phyloP scores from a whole-genome alignment of 495 filamentous ascomycete species.

The Astrothelium subdiscretum region DNA sequence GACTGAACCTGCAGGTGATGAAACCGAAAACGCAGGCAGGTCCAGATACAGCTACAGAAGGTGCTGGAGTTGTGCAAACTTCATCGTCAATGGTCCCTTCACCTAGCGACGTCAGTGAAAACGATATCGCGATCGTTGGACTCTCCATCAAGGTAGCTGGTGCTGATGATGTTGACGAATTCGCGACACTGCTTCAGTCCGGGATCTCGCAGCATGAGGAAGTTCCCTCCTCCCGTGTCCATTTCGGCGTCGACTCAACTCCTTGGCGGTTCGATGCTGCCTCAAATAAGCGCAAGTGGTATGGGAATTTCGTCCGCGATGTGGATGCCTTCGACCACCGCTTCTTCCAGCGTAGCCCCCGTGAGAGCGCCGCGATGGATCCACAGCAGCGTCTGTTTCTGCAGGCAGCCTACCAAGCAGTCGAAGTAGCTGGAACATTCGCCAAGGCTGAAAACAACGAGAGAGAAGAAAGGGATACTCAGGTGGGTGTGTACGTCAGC shows the following conservation, averaged over 20 bases:
- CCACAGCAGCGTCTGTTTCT: conserved; percentile 3
- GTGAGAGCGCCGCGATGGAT: conserved; percentile 1
- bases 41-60: neutral
- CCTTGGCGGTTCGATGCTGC: neutral
- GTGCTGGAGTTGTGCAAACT: neutral
- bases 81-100: neutral
- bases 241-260: conserved; percentile 21
- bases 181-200: conserved; percentile 31
- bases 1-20: neutral
- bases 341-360: conserved; percentile 1
- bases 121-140: conserved; percentile 41
- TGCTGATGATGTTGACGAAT: conserved; percentile 36
- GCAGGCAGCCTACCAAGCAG: conserved; percentile 1
- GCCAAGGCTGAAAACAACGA: neutral
- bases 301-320: conserved; percentile 35
- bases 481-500: neutral
- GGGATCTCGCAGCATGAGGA: conserved; percentile 35
- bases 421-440: conserved; percentile 10
- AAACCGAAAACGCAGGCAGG: neutral
- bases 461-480: neutral
- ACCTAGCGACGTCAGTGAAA: neutral
- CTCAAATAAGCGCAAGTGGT: conserved; percentile 30
- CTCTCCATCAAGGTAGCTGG: conserved; percentile 41
- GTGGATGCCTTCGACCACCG: neutral
- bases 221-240: conserved; percentile 30